Base-by-base conservation (phyloP, 345 rosid species). In the Linum usitatissimum region DNA sequence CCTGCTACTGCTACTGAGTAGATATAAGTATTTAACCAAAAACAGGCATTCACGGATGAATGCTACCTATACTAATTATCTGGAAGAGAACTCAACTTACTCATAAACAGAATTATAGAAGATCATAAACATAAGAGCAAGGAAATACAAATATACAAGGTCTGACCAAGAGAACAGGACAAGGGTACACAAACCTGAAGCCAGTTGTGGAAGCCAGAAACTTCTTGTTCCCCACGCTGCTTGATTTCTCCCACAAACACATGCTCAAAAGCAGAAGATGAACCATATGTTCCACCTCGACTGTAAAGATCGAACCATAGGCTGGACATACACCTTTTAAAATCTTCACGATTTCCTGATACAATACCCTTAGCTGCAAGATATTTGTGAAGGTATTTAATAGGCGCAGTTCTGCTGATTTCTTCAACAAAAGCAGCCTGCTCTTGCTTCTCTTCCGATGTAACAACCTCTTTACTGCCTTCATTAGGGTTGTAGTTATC, bases 241-340 rank as follows among this genome's bases (percentile, higher is more conserved):
- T 87, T 89, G 70, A 92, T 77, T 80, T 92, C 96, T 58, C 96
- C 98, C 0, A 89, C 98, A 79, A 92, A 92, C 64, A 92, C 96
- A 76, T 92, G 98, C 69, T 92, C 96, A 68, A 92, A 92, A 39
- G 98, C 95, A 77, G 98, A 92, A 66, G 98, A 92, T 21, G 84
- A 85, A 48, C 81, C 79, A 56, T 80, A 79, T 5, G 91, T 75
- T 57, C 96, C 98, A 67, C 96, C 95, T 20, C 98, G 91, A 6
- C 83, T 79, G 71, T 85, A 84, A 6, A 89, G 90, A 71, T 87
- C 82, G 30, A 92, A 92, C 98, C 98, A 92, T 53, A 89, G 84
- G 71, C 70, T 75, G n/a, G 75, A 77, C 71, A 92, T 49, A 76
- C 66, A 77, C 64, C 81, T 85, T 73, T 87, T 92, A 63, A 92